phyloP scores from a whole-genome alignment of 345 rosid genomes.

The Barbarea vulgaris region DNA sequence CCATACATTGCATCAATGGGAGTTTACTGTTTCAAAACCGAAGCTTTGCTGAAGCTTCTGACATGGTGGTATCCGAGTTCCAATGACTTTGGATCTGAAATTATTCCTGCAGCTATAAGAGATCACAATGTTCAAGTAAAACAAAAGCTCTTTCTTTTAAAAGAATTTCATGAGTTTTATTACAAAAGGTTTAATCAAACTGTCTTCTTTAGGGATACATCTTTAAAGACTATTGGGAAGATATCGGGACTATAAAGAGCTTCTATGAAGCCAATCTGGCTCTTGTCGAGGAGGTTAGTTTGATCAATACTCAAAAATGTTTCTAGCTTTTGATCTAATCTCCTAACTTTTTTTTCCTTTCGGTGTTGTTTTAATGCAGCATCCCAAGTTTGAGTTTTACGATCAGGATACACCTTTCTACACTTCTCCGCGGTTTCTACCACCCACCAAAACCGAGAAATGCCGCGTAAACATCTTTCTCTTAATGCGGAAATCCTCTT shows the following conservation, averaged over 20 bases:
- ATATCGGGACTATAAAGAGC: conserved; percentile 86
- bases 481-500: not conserved
- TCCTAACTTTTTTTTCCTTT: not conserved
- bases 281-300: conserved; percentile 81
- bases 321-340: not conserved
- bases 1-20: conserved; percentile 97
- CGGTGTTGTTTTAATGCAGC: conserved; percentile 43
- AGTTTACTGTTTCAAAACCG: conserved; percentile 81
- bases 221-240: conserved; percentile 94
- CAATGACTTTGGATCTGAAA: conserved; percentile 93
- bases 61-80: conserved; percentile 75
- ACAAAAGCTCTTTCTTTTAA: not conserved
- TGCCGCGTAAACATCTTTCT: conserved; percentile 54
- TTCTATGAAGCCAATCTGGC: conserved; percentile 95
- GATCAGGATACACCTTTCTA: conserved; percentile 87
- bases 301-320: not conserved
- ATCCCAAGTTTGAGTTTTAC: conserved; percentile 81
- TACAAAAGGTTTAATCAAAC: not conserved
- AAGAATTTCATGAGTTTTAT: not conserved
- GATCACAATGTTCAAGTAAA: conserved; percentile 82
- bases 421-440: conserved; percentile 88
- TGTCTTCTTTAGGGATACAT: conserved; percentile 59
- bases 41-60: conserved; percentile 67
- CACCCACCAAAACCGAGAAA: conserved; percentile 87
- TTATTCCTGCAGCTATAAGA: conserved; percentile 85